A percentile compares a stretch with the other conserved stretches of the same genome.
Conservation (phyloP, 257 asterid species). For the Scutellaria galericulata region DNA sequence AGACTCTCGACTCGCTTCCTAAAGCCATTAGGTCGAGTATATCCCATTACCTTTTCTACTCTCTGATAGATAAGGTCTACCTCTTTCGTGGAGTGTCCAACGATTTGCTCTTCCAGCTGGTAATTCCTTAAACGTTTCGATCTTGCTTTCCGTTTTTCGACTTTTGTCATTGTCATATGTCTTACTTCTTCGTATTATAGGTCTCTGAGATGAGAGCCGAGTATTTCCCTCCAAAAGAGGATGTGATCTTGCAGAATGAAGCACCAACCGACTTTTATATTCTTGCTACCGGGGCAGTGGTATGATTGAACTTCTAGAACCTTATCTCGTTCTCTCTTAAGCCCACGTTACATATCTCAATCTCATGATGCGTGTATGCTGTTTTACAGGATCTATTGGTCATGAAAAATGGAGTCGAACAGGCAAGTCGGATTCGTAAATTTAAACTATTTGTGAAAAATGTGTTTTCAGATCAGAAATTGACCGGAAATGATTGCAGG, state of each 20-base stretch:
- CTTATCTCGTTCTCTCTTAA: not conserved
- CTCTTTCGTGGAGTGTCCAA: conserved; percentile 62
- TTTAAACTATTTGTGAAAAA: not conserved
- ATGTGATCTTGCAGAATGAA: conserved; percentile 70
- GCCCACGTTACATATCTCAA: not conserved
- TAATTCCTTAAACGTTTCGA: conserved; percentile 18
- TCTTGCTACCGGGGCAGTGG: conserved; percentile 64
- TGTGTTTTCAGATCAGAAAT: not conserved
- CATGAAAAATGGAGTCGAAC: conserved; percentile 59
- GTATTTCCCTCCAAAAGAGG: conserved; percentile 66
- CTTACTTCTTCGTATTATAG: conserved; percentile 30
- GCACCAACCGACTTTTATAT: conserved; percentile 67
- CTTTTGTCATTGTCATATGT: not conserved
- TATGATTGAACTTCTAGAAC: conserved; percentile 31
- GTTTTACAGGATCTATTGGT: conserved; percentile 54
- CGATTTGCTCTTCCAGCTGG: conserved; percentile 64
- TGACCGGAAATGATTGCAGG: conserved; percentile 53
- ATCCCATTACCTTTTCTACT: conserved; percentile 56
- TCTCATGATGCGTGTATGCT: conserved; percentile 17
- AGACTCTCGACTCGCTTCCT: conserved; percentile 59
- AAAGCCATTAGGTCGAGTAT: conserved; percentile 61
- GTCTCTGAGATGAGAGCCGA: conserved; percentile 70
- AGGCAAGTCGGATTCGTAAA: conserved; percentile 52
- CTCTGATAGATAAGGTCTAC: conserved; percentile 57
- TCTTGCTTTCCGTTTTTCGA: not conserved